phyloP scores from a whole-genome alignment of 495 filamentous ascomycete genomes.

The Aspergillus coremiiformis region DNA sequence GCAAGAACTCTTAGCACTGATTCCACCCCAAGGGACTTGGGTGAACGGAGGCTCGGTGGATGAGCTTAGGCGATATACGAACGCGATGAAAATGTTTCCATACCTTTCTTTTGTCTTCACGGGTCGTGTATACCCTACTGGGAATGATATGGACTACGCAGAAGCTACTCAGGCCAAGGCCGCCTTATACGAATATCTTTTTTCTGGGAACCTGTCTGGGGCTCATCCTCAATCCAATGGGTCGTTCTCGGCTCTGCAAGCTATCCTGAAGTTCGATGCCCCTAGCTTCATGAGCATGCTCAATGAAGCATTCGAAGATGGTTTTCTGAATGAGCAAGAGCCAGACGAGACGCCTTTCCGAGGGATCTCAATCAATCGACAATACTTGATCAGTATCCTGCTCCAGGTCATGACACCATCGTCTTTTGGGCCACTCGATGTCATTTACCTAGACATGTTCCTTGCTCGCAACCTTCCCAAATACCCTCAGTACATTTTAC shows the following conservation, averaged over 20 bases:
- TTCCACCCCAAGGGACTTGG: constrained; percentile 35
- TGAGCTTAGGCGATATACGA: constrained; percentile 37
- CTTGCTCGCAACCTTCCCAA: constrained; percentile 93
- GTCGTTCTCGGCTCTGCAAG: constrained; percentile 72
- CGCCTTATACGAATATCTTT: constrained; percentile 84
- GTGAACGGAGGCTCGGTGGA: constrained; percentile 30
- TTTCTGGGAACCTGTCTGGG: constrained; percentile 61
- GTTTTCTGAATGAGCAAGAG: constrained; percentile 70
- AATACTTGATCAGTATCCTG: constrained; percentile 83
- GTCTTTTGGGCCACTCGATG: constrained; percentile 70
- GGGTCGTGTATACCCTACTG: constrained; percentile 83
- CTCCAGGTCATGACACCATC: constrained; percentile 75
- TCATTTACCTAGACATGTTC: constrained; percentile 96
- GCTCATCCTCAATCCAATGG: constrained; percentile 55
- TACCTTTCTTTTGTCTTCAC: constrained; percentile 93
- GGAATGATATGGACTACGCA: constrained; percentile 58
- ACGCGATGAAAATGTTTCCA: constrained; percentile 87
- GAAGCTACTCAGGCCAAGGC: constrained; percentile 71
- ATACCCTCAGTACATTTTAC: constrained; percentile 89
- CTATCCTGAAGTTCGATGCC: constrained; percentile 80
- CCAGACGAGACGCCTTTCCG: constrained; percentile 25
- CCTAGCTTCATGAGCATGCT: constrained; percentile 89
- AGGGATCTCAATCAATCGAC: constrained; percentile 72
- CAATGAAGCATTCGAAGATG: constrained; percentile 95
- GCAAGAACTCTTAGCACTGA: constrained; percentile 69